Conservation (phyloP, 345 rosid species). For the Erodium maritimum region DNA sequence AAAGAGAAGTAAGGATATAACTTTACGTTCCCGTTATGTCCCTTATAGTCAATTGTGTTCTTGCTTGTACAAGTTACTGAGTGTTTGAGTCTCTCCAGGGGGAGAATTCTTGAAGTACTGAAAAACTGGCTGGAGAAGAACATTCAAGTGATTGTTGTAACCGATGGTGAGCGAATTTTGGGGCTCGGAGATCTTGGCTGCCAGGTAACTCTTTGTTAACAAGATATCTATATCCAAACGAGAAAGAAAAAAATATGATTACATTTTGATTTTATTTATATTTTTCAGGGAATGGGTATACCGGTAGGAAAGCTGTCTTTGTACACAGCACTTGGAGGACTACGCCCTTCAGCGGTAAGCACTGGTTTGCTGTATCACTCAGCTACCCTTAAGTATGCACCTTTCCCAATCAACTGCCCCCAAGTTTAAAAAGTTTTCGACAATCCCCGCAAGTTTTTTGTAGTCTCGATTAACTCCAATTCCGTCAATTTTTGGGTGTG, state of each 20-base stretch:
- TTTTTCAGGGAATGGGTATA: slow-evolving; percentile 80
- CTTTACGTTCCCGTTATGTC: too few relatives aligned
- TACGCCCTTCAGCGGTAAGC: slow-evolving; percentile 83
- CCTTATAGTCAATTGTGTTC: slow-evolving; percentile 2
- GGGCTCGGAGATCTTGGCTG: slow-evolving; percentile 99
- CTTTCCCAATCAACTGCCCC: too few relatives aligned
- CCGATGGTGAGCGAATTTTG: slow-evolving; percentile 90
- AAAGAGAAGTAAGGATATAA: slow-evolving; percentile 54
- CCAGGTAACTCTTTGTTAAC: slow-evolving; percentile 38
- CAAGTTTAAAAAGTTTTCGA: too few relatives aligned
- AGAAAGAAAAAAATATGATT: background rate
- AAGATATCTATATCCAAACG: background rate
- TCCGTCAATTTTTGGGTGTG: too few relatives aligned
- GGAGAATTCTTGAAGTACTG: slow-evolving; percentile 76
- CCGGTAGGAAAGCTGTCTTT: slow-evolving; percentile 87
- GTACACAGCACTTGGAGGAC: slow-evolving; percentile 80
- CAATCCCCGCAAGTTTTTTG: too few relatives aligned
- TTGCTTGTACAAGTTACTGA: slow-evolving; percentile 11
- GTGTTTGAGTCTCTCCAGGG: slow-evolving; percentile 30
- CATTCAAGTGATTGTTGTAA: slow-evolving; percentile 92
- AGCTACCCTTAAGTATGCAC: too few relatives aligned
- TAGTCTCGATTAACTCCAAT: too few relatives aligned
- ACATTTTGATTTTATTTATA: background rate
- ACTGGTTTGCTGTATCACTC: too few relatives aligned
- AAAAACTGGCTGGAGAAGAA: slow-evolving; percentile 92